Percentiles rank a stretch among this genome's conserved stretches.
These are phyloP conservation scores for Sporothrix humicola DNA, from an alignment of 2,329 filamentous ascomycete species.

Conservation along the genomic window DNA sequence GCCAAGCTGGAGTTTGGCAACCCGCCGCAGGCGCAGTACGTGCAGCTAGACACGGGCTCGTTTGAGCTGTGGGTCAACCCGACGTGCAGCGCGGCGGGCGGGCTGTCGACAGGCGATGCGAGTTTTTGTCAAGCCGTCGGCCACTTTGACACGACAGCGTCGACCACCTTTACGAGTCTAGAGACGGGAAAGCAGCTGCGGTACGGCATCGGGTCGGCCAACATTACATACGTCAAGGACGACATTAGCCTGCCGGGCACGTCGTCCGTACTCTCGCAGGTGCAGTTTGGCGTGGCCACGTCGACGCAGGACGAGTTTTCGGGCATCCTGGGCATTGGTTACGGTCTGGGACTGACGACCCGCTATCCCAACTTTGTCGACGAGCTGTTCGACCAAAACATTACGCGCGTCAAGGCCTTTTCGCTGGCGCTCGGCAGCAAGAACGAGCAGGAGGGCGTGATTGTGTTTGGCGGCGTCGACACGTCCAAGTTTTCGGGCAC, in stretches of 20 bases:
- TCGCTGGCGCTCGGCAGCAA: slow-evolving; percentile 69
- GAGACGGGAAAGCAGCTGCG: slow-evolving; percentile 49
- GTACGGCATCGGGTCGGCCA: slow-evolving; percentile 59
- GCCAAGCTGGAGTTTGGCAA: slow-evolving; percentile 59
- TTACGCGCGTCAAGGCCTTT: slow-evolving; percentile 67
- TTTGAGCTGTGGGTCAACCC: slow-evolving; percentile 62
- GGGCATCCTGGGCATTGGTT: slow-evolving; percentile 77
- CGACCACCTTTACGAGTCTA: slow-evolving; percentile 36
- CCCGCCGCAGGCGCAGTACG: slow-evolving; percentile 58
- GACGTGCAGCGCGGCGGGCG: slow-evolving; percentile 22
- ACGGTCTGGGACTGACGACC: slow-evolving; percentile 57
- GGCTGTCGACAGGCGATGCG: slow-evolving; percentile 26
- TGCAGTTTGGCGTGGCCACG: slow-evolving; percentile 71
- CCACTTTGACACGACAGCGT: slow-evolving; percentile 48
- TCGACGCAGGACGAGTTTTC: slow-evolving; percentile 54
- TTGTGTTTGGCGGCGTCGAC: slow-evolving; percentile 72
- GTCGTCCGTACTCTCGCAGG: slow-evolving; percentile 51
- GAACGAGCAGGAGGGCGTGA: slow-evolving; percentile 63
- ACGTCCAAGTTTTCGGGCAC: slow-evolving; percentile 66
- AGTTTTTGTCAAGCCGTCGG: slow-evolving; percentile 45
- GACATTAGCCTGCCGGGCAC: slow-evolving; percentile 52
- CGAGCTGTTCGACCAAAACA: slow-evolving; percentile 55
- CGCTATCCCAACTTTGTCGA: slow-evolving; percentile 59
- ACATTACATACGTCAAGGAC: slow-evolving; percentile 58
- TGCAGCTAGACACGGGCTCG: slow-evolving; percentile 64